Percentiles rank a stretch among this genome's conserved stretches.
phyloP scores from a whole-genome alignment of 768 basidiomycete species.

The Mycena alexandri region DNA sequence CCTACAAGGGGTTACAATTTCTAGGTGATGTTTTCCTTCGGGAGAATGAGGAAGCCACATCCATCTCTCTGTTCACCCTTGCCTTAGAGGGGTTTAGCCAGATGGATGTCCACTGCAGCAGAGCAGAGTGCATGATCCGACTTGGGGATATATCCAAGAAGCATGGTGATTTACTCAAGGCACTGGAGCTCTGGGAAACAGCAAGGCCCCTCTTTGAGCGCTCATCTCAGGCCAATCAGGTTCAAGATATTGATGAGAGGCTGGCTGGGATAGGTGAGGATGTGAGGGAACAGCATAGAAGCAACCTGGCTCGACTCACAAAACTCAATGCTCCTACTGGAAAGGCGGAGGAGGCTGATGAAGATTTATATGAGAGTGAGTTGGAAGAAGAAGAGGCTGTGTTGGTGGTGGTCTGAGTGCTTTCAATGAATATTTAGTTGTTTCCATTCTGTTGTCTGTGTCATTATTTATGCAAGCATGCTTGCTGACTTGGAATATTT shows the following conservation, averaged over 20 bases:
- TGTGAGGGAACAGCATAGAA: background rate
- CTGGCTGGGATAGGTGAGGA: background rate
- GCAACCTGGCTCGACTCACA: background rate
- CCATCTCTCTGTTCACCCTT: too few relatives aligned
- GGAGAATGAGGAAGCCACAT: too few relatives aligned
- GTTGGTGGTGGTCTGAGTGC: too few relatives aligned
- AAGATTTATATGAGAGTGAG: background rate
- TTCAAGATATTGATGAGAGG: background rate
- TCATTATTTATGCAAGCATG: too few relatives aligned
- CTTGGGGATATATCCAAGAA: background rate
- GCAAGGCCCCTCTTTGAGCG: background rate
- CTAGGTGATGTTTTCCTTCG: too few relatives aligned
- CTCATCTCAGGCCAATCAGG: background rate
- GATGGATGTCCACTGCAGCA: background rate
- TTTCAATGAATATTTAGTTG: too few relatives aligned
- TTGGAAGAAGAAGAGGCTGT: too few relatives aligned
- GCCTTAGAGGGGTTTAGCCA: background rate
- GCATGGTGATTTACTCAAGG: background rate
- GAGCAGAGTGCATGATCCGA: background rate
- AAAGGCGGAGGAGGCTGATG: background rate
- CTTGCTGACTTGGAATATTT: too few relatives aligned
- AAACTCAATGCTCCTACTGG: background rate
- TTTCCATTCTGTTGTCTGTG: too few relatives aligned
- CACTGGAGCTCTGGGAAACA: background rate
- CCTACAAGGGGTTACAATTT: too few relatives aligned